Base-by-base conservation (phyloP, 306 rosid genomes). In the Styphnolobium japonicum region DNA sequence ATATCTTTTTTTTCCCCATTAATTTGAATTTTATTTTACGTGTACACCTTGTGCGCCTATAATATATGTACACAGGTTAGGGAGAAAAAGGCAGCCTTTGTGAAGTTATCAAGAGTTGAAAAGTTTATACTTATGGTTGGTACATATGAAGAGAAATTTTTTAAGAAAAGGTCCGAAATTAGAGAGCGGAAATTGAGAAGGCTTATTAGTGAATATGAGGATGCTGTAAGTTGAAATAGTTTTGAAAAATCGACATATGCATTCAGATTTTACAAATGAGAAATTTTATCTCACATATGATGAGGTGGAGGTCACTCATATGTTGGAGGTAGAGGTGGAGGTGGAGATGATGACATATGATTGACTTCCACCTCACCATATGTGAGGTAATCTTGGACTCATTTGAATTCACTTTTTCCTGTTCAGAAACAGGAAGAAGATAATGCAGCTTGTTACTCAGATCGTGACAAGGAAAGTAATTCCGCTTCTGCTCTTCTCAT, bases 71-170 rank as follows among this genome's bases (percentile, higher is more conserved):
- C 58, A 12, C 84, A 82, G 91, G 65, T 71, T 2, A 67, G 75
- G 9, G 89, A 80, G 19, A 78, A 80, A 37, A 75, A 79, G 9
- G 48, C 31, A 1, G 85, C 81, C 10, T 89, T 39, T 71, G 39
- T 85, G 15, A 89, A 85, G 77, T 5, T 82, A 16, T 89, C 93
- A 0, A 83, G 90, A 69, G 91, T 84, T 21, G 95, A 91, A 69
- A 85, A 63, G 2, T 91, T 89, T 60, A 74, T 87, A 56, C 89
- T 83, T 31, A 53, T 43, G 52, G 85, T 89, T 77, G 91, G 91
- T 3, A 0, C 72, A 0, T 72, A 74, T 31, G 96, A 91, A 71
- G 93, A 91, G 16, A 77, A 77, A 48, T 78, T 87, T 18, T 89
- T 88, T 36, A 68, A 31, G 34, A 91, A 52, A 84, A 84, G 91